phyloP scores from a whole-genome alignment of 2,329 filamentous ascomycete species.

The Colletotrichum sp. region DNA sequence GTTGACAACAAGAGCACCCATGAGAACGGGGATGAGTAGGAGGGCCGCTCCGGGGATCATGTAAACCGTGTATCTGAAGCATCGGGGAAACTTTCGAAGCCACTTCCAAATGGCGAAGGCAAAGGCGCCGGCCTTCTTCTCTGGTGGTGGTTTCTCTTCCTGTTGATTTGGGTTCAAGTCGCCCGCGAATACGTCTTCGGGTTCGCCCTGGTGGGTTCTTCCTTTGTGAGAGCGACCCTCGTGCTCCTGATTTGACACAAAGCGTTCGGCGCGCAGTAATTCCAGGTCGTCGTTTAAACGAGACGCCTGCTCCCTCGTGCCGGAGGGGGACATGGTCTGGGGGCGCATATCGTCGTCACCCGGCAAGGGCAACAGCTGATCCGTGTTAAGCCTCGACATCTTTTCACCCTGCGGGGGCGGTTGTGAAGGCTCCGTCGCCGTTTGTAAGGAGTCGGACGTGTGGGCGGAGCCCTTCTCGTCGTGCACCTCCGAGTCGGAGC shows the following conservation, averaged over 20 bases:
- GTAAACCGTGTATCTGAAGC: constrained; percentile 55
- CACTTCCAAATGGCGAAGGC: constrained; percentile 43
- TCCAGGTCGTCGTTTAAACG: constrained; percentile 55
- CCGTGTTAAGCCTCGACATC: not conserved
- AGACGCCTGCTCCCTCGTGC: constrained; percentile 33
- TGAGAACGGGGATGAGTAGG: constrained; percentile 51
- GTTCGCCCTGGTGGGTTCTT: constrained; percentile 38
- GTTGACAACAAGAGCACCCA: constrained; percentile 46
- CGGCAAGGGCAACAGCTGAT: not conserved
- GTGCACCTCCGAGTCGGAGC: constrained; percentile 19
- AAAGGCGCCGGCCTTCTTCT: constrained; percentile 27
- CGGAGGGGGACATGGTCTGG: not conserved
- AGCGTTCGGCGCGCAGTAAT: constrained; percentile 51
- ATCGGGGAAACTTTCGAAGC: constrained; percentile 55
- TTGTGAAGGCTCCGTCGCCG: constrained; percentile 8
- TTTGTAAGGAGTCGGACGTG: constrained; percentile 19
- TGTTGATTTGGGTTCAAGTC: constrained; percentile 20
- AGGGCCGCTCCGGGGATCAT: constrained; percentile 49
- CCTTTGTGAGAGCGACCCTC: constrained; percentile 33
- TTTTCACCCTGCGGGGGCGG: not conserved
- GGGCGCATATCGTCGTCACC: not conserved
- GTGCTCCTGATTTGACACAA: constrained; percentile 49
- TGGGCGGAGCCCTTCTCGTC: constrained; percentile 24
- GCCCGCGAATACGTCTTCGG: constrained; percentile 50
- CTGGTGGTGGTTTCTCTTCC: constrained; percentile 9